phyloP scores from a whole-genome alignment of 495 filamentous ascomycete genomes.

The Aspergillus carlsbadensis region DNA sequence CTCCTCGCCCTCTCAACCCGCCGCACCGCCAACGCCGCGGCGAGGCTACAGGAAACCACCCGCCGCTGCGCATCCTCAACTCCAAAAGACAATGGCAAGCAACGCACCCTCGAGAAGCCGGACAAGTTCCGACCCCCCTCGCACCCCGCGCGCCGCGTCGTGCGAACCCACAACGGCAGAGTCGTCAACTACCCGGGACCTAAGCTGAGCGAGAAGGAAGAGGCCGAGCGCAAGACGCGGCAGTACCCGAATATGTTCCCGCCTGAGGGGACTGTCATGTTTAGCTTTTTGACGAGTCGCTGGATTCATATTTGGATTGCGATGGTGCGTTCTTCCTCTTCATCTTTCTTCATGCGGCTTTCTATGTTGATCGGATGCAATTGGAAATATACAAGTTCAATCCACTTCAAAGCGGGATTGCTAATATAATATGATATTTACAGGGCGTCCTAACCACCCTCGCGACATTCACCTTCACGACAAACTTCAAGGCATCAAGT shows the following conservation, averaged over 20 bases:
- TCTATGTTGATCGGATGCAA: no score
- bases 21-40: slow-evolving; percentile 11
- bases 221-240: slow-evolving; percentile 57
- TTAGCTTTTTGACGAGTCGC: slow-evolving; percentile 70
- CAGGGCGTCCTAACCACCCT: slow-evolving; percentile 68
- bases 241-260: slow-evolving; percentile 83
- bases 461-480: slow-evolving; percentile 63
- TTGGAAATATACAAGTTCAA: background rate
- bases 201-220: slow-evolving; percentile 55
- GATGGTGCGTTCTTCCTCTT: slow-evolving; percentile 53
- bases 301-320: slow-evolving; percentile 77
- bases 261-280: slow-evolving; percentile 67
- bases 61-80: slow-evolving; percentile 29
- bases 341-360: background rate
- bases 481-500: slow-evolving; percentile 68
- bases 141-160: slow-evolving; percentile 61
- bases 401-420: no score
- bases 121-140: slow-evolving; percentile 84
- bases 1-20: slow-evolving; percentile 24
- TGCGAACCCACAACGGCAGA: slow-evolving; percentile 30
- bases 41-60: slow-evolving; percentile 2
- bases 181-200: slow-evolving; percentile 66
- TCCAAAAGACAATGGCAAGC: slow-evolving; percentile 35
- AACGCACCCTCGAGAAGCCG: slow-evolving; percentile 71
- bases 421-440: no score